These are phyloP conservation scores for Fusarium nematophilum DNA, from an alignment of 2,329 filamentous ascomycete species.

Conservation along the genomic window DNA sequence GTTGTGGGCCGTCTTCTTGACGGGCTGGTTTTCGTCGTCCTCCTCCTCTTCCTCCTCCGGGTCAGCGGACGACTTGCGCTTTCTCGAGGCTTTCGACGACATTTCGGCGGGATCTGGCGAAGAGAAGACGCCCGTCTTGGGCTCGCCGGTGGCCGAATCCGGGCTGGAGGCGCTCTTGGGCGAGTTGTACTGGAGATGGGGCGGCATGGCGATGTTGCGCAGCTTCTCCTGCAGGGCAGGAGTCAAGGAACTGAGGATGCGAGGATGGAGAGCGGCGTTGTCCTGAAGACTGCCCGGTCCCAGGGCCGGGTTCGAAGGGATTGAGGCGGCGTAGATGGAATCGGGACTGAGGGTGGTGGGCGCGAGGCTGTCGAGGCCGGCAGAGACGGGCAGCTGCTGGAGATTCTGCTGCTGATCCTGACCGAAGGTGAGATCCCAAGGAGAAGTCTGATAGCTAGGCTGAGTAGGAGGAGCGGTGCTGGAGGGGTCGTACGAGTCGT, in stretches of 20 bases:
- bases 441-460: constrained; percentile 48
- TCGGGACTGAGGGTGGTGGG: constrained; percentile 51
- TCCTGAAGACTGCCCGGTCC: constrained; percentile 46
- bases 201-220: constrained; percentile 73
- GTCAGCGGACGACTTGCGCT: constrained; percentile 76
- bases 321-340: constrained; percentile 49
- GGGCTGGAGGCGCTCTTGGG: constrained; percentile 69
- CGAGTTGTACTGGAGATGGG: constrained; percentile 69
- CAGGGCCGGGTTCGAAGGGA: constrained; percentile 39
- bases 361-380: constrained; percentile 47
- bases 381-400: constrained; percentile 50
- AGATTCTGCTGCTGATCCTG: constrained; percentile 44
- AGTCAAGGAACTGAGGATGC: constrained; percentile 55
- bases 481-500: constrained; percentile 58
- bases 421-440: constrained; percentile 51
- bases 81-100: constrained; percentile 65
- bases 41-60: constrained; percentile 63
- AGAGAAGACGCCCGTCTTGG: constrained; percentile 61
- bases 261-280: constrained; percentile 44
- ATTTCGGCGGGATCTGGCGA: constrained; percentile 66
- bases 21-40: constrained; percentile 64
- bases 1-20: constrained; percentile 96
- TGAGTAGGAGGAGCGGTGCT: constrained; percentile 50
- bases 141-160: constrained; percentile 63
- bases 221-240: constrained; percentile 70